Percentiles rank a stretch among this genome's conserved stretches.
Conservation (phyloP, 768 basidiomycete genomes). For the Boletus coccyginus region DNA sequence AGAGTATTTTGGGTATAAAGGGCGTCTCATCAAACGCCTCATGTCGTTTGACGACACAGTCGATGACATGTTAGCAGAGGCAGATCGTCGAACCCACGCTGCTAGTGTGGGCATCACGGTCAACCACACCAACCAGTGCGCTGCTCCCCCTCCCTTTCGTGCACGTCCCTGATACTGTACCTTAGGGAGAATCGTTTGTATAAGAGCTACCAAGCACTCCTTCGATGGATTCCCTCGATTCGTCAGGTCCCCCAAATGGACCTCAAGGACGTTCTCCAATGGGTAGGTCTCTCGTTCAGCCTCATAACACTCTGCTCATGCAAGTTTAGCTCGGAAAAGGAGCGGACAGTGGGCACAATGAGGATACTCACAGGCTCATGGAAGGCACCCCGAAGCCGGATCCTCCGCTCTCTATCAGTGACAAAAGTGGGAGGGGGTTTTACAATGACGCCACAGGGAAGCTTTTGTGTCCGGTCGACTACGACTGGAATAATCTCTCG, state of each 20-base stretch:
- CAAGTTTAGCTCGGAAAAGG: background rate
- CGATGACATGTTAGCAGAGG: background rate
- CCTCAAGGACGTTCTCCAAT: background rate
- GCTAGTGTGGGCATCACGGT: background rate
- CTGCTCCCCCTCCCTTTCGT: no score
- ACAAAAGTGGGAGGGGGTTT: background rate
- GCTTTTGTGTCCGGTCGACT: background rate
- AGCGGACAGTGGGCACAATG: background rate
- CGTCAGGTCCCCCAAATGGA: background rate
- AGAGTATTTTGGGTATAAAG: background rate
- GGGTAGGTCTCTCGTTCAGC: background rate
- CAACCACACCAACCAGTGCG: background rate
- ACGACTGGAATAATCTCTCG: background rate
- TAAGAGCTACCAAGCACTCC: background rate
- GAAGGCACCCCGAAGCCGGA: background rate
- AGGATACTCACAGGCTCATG: conserved; percentile 2
- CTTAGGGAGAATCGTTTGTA: background rate
- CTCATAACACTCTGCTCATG: background rate
- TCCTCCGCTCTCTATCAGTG: background rate
- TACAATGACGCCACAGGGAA: background rate
- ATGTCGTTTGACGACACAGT: background rate
- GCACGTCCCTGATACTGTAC: background rate
- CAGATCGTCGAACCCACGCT: background rate
- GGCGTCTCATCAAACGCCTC: background rate
- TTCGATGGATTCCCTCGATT: background rate